phyloP scores from a whole-genome alignment of 2,329 filamentous ascomycete species.

The Cercospora citrullina region DNA sequence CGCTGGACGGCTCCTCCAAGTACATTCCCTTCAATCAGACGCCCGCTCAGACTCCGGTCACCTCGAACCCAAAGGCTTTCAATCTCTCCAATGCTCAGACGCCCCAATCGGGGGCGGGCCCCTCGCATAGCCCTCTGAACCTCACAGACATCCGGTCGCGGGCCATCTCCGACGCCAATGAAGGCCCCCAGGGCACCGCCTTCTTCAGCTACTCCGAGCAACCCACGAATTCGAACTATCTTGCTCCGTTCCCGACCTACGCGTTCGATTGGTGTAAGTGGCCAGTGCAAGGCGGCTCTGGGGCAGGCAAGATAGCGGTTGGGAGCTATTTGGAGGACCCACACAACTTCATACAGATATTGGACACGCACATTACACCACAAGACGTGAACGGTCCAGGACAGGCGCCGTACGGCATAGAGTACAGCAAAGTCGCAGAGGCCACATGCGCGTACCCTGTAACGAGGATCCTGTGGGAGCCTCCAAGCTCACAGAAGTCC shows the following conservation, averaged over 20 bases:
- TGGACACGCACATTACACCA: conserved; percentile 78
- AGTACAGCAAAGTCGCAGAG: conserved; percentile 92
- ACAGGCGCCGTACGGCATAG: conserved; percentile 71
- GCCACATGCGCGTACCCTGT: conserved; percentile 98
- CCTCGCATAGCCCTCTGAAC: conserved; percentile 83
- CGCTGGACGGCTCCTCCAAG: conserved; percentile 49
- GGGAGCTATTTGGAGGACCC: conserved; percentile 97
- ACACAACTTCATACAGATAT: conserved; percentile 98
- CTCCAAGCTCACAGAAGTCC: conserved; percentile 90
- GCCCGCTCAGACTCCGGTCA: conserved; percentile 53
- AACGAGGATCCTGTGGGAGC: conserved; percentile 92
- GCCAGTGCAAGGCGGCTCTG: conserved; percentile 71
- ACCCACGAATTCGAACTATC: conserved; percentile 81
- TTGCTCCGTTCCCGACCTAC: conserved; percentile 93
- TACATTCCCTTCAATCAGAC: conserved; percentile 66
- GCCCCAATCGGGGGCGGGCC: conserved; percentile 52
- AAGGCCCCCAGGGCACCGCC: conserved; percentile 62
- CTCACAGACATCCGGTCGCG: conserved; percentile 88
- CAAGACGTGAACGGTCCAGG: conserved; percentile 69
- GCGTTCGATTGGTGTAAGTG: conserved; percentile 99
- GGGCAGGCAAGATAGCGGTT: conserved; percentile 88
- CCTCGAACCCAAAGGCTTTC: conserved; percentile 45
- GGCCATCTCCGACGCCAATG: conserved; percentile 76
- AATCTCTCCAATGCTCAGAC: conserved; percentile 64
- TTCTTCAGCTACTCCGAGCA: conserved; percentile 66